Base-by-base conservation (phyloP, 225 moss, liverwort and hornwort genomes). In the Polytrichum commune region DNA sequence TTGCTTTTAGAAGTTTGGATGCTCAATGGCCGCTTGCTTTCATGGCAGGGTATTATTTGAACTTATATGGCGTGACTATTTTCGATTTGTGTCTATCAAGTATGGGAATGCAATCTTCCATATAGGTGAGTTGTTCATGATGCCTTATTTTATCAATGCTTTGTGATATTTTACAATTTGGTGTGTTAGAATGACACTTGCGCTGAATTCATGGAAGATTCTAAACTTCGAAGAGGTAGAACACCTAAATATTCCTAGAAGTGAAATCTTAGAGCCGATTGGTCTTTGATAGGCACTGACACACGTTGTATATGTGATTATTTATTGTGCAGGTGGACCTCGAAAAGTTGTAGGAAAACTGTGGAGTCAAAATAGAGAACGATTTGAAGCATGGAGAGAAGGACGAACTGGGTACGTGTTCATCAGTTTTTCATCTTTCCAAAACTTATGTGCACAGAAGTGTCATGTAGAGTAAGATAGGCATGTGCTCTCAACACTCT, bases 41-140 rank as follows among this genome's bases (percentile, higher is more conserved):
- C 6, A 30, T 23, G 57, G 73, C 83, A 99, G 98, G 98, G 90
- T 99, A 32, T 57, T 93, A 23, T 99, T 99, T 79, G 98, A 99
- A 79, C 81, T 99, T n/a, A 83, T 99, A 72, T 99, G 98, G 98
- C 88, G 98, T 19, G 98, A 99, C 80, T 99, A 99, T 79, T 99
- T 99, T 74, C 86, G 91, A 79, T 99, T 95, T 69, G 72, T 99
- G 7, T 99, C 98, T n/a, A 91, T 99, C 60, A 99, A 99, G 76
- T 95, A 95, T 72, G 98, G 95, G 55, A 95, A 99, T 68, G 72
- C 84, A 54, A 82, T 99, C 53, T 99, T 99, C 58, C 87, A 93
- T 32, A n/a, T 91, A 64, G 98, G 98, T 90, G 22, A 53, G 60
- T 65, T 27, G 57, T 29, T 19, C 67, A 22, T 54, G 35, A 64